Percentiles rank a stretch among this genome's conserved stretches.
These are phyloP conservation scores for Clavispora santaluciae DNA, from an alignment of 805 yeast species.

Conservation along the genomic window DNA sequence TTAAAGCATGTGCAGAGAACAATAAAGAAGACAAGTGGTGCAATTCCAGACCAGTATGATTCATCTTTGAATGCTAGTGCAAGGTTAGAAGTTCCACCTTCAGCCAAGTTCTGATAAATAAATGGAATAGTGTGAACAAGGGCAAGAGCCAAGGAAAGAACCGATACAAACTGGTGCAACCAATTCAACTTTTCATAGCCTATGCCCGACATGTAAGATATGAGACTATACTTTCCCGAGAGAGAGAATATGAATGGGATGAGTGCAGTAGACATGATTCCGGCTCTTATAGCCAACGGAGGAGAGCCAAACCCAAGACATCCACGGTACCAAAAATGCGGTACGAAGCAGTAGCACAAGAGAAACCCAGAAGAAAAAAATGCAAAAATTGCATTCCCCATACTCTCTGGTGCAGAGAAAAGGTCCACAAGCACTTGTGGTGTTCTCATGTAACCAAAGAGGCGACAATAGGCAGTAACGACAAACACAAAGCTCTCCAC, in stretches of 20 bases:
- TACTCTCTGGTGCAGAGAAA: constrained; percentile 15
- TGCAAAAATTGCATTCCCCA: constrained; percentile 36
- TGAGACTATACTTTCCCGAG: constrained; percentile 50
- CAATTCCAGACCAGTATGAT: constrained; percentile 39
- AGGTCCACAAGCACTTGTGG: constrained; percentile 1
- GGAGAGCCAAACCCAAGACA: constrained; percentile 56
- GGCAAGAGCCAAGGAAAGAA: constrained; percentile 38
- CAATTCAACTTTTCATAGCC: constrained; percentile 52
- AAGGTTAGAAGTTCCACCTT: constrained; percentile 42
- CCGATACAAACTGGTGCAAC: constrained; percentile 46
- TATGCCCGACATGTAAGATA: constrained; percentile 47
- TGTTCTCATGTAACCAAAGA: constrained; percentile 28
- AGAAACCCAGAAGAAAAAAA: constrained; percentile 29
- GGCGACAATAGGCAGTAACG: constrained; percentile 28
- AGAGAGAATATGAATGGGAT: constrained; percentile 47
- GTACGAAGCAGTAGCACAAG: constrained; percentile 37
- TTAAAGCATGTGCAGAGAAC: constrained; percentile 42
- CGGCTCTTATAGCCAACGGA: constrained; percentile 53
- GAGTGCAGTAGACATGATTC: constrained; percentile 45
- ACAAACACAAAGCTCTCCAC: constrained; percentile 24
- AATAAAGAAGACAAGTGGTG: constrained; percentile 43
- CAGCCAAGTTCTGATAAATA: constrained; percentile 37
- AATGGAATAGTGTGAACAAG: constrained; percentile 51
- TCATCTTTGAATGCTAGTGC: constrained; percentile 14
- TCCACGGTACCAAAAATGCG: constrained; percentile 47